phyloP scores from a whole-genome alignment of 306 rosid species.

The Elaeagnus macrophylla region DNA sequence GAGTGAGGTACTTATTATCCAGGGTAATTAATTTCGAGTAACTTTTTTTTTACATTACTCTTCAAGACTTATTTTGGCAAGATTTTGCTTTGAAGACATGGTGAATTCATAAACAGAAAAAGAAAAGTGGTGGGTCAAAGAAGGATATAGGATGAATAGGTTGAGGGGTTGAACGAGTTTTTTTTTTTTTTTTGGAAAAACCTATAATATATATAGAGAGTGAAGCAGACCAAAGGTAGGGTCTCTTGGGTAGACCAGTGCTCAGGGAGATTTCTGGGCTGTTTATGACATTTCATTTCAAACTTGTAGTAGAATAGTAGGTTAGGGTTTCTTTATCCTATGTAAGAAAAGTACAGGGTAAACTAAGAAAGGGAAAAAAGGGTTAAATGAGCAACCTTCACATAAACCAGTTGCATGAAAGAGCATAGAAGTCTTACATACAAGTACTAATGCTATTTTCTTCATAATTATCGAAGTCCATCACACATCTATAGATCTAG shows the following conservation, averaged over 20 bases:
- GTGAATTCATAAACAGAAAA: not conserved
- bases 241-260: conserved; percentile 3
- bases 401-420: too few species aligned
- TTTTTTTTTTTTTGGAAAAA: conserved; percentile 32
- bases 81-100: too few species aligned
- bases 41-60: too few species aligned
- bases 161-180: conserved; percentile 21
- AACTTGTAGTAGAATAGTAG: not conserved
- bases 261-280: conserved; percentile 37
- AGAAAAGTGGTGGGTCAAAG: conserved; percentile 8
- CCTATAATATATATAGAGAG: not conserved
- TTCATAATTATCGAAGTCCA: too few species aligned
- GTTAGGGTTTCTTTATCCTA: not conserved
- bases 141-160: conserved; percentile 25
- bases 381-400: not conserved
- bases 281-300: conserved; percentile 11
- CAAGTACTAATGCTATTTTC: too few species aligned
- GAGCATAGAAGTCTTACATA: too few species aligned
- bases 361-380: not conserved
- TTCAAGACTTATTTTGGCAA: too few species aligned
- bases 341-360: not conserved
- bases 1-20: too few species aligned
- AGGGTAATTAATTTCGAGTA: too few species aligned
- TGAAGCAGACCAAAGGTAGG: conserved; percentile 20
- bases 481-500: too few species aligned